Percentiles rank a stretch among this genome's conserved stretches.
phyloP scores from a whole-genome alignment of 2,329 filamentous ascomycete genomes.

The Aspergillus costaricaensis region DNA sequence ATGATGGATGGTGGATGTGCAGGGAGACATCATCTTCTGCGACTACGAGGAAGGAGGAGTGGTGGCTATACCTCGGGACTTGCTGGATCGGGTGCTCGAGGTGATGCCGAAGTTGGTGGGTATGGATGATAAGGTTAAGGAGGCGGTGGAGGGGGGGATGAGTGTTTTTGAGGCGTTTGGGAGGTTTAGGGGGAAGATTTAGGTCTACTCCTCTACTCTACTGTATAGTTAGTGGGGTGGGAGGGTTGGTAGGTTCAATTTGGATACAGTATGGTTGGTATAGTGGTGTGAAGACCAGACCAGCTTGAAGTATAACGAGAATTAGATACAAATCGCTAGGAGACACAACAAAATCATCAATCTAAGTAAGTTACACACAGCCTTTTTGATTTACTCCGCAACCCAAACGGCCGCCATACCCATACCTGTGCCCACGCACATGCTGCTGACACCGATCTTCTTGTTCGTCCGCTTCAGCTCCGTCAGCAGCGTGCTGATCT shows the following conservation, averaged over 20 bases:
- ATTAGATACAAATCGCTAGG: background rate
- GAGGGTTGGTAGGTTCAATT: too few species aligned
- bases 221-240: too few species aligned
- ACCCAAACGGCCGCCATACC: conserved; percentile 98
- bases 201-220: background rate
- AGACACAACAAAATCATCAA: conserved; percentile 21
- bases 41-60: conserved; percentile 67
- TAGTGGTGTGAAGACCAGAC: background rate
- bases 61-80: conserved; percentile 65
- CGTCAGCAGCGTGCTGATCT: conserved; percentile 88
- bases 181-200: conserved; percentile 48
- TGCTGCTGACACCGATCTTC: conserved; percentile 87
- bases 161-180: conserved; percentile 68
- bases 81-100: conserved; percentile 61
- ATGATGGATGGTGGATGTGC: background rate
- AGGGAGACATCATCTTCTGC: conserved; percentile 69
- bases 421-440: conserved; percentile 98
- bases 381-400: conserved; percentile 65
- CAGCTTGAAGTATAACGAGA: background rate
- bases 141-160: conserved; percentile 64
- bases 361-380: conserved; percentile 23
- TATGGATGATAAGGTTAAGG: conserved; percentile 64
- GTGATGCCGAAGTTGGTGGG: conserved; percentile 56
- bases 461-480: conserved; percentile 82
- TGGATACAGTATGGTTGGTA: background rate